Evolutionary conservation across 1,284 basidiomycete genomes (phyloP).

Genomic region (Cystobasidium sp.): DNA sequence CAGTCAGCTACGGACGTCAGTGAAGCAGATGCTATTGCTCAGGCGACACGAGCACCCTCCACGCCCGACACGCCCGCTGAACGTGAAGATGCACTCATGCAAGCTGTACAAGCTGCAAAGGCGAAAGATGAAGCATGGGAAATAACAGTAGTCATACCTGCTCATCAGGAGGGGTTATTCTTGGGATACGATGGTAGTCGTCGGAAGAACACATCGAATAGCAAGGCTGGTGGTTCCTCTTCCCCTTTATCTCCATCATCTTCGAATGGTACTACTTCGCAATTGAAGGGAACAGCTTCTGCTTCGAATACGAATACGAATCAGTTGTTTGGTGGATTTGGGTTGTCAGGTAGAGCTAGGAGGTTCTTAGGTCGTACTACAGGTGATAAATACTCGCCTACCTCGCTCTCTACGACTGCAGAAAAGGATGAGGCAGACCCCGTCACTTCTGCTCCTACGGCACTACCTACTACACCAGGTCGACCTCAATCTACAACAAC

Average conservation of each 20-base stretch:
- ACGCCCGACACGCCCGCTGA: slow-evolving; percentile 15
- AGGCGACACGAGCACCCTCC: not conserved
- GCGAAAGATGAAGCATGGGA: slow-evolving; percentile 31
- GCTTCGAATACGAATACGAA: not conserved
- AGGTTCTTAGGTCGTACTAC: not conserved
- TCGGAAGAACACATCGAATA: slow-evolving; percentile 12
- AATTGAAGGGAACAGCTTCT: not conserved
- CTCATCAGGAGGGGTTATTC: slow-evolving; percentile 23
- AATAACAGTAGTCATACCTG: slow-evolving; percentile 11
- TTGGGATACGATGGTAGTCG: slow-evolving; percentile 10
- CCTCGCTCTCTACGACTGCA: not conserved
- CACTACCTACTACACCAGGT: not conserved
- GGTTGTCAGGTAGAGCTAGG: not conserved
- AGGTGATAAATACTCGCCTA: not conserved
- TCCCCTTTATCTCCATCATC: too few species aligned
- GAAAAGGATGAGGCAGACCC: not conserved
- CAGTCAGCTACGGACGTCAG: not conserved
- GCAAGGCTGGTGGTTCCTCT: not conserved
- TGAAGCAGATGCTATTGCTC: not conserved
- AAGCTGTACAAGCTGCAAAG: slow-evolving; percentile 31
- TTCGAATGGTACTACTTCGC: too few species aligned
- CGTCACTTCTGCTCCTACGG: not conserved
- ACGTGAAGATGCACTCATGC: slow-evolving; percentile 28
- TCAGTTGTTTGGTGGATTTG: not conserved
- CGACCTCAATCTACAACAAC: not conserved